Evolutionary conservation across 1,139 yeast genomes (phyloP).

Genomic region (Yamadazyma conglobata): DNA sequence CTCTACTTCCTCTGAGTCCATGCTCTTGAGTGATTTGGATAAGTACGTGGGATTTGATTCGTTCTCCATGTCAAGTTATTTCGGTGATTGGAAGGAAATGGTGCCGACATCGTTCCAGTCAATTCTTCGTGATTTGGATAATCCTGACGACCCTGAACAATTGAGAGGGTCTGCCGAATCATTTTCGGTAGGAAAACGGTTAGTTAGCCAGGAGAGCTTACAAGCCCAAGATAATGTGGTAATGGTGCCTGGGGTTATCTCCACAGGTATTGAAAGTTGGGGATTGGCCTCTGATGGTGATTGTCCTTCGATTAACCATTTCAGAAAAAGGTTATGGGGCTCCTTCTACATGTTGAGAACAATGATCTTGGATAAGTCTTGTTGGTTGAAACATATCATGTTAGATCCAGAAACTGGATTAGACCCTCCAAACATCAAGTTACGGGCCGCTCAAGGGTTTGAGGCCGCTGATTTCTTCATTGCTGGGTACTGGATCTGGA

Average conservation of each 20-base stretch:
- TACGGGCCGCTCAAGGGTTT: slow-evolving; percentile 93
- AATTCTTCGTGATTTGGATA: slow-evolving; percentile 55
- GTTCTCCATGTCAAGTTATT: slow-evolving; percentile 32
- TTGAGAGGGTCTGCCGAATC: slow-evolving; percentile 66
- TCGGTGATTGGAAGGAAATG: slow-evolving; percentile 56
- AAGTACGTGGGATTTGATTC: slow-evolving; percentile 54
- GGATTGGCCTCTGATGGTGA: slow-evolving; percentile 56
- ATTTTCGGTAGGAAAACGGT: slow-evolving; percentile 79
- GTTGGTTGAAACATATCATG: slow-evolving; percentile 92
- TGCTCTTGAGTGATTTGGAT: slow-evolving; percentile 45
- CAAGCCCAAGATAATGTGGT: slow-evolving; percentile 72
- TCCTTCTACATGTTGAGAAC: slow-evolving; percentile 91
- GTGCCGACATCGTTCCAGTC: slow-evolving; percentile 65
- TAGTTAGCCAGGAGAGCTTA: slow-evolving; percentile 50
- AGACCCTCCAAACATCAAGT: slow-evolving; percentile 77
- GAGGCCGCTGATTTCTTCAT: slow-evolving; percentile 96
- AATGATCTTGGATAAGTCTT: slow-evolving; percentile 85
- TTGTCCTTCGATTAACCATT: slow-evolving; percentile 82
- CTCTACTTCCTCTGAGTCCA: slow-evolving; percentile 46
- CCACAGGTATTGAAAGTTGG: slow-evolving; percentile 96
- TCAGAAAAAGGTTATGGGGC: slow-evolving; percentile 93
- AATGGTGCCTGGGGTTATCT: slow-evolving; percentile 93
- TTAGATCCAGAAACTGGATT: slow-evolving; percentile 87
- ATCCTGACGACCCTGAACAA: slow-evolving; percentile 24
- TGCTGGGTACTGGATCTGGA: slow-evolving; percentile 99